Evolutionary conservation across 768 basidiomycete species (phyloP), one percentile per base, ranked within the genome.

Genomic region (Kwoniella sp.): DNA sequence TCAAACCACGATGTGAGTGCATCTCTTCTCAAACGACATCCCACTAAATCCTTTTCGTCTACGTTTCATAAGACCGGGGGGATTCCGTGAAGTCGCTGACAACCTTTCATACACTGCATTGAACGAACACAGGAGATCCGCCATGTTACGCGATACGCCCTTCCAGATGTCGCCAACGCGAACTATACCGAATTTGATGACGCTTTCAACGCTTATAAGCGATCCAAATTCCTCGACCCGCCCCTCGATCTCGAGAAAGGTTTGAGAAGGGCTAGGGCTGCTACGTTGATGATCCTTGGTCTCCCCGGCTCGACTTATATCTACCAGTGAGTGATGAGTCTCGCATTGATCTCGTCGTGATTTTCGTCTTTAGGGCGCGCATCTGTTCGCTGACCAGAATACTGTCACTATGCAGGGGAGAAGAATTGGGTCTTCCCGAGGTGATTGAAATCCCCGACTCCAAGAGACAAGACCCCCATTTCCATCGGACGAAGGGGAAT

Each of bases 281-380:
- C 70, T 27, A 69, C 72, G 1, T 55, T 76, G 25, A 68, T 76
- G 68, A 67, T 73, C 40, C 58, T 76, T 17, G 74, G 66, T 30
- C 51, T 76, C 4, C 74, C 74, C 0, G 74, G 74, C 27, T 73
- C 72, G 26, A 64, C 74, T 0, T 76, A 76, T 37, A 27, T 76
- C 13, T 76, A 76, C 55, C 74, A 76, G 72, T 74, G 60, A 65
- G 72, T 64, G 73, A 70, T 74, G 60, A 65, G 72, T 64, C 5
- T 33, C 33, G 24, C 40, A n/a, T n/a, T n/a, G 40, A 44, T 19
- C 8, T 9, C 10, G 10, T 15, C 4, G 40, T 15, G 8, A 9
- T 9, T 44, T 27, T 22, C 5, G 21, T n/a, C 7, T 22, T 36
- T 19, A n/a, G n/a, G n/a, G n/a, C n/a, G n/a, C n/a, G n/a, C n/a